Evolutionary conservation across 306 rosid species (phyloP).

Genomic region (Dalbergia cochinchinensis): DNA sequence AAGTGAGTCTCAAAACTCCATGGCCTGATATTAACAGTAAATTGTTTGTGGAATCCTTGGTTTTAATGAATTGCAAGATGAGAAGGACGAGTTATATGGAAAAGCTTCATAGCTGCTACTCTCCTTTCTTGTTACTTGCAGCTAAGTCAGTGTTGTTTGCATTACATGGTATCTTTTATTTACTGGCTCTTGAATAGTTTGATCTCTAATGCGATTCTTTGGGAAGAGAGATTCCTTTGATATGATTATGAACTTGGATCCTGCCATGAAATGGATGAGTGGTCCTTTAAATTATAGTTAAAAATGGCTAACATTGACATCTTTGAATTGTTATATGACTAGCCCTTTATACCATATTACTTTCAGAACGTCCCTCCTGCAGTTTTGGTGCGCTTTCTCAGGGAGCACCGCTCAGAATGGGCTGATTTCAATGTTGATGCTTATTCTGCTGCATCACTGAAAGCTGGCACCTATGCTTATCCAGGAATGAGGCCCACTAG

Average conservation of each 20-base stretch:
- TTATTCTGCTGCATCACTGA: slow-evolving; percentile 79
- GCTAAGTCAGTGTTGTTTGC: not conserved
- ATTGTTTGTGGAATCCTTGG: not conserved
- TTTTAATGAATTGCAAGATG: not conserved
- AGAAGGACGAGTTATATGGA: not conserved
- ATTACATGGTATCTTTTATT: not conserved
- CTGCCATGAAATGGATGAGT: not conserved
- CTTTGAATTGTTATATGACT: slow-evolving; percentile 24
- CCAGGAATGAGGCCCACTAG: slow-evolving; percentile 93
- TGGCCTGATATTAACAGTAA: not conserved
- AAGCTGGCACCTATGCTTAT: slow-evolving; percentile 80
- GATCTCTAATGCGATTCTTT: not conserved
- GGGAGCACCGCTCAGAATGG: slow-evolving; percentile 99
- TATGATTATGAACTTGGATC: not conserved
- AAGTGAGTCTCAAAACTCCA: slow-evolving; percentile 62
- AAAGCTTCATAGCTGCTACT: not conserved
- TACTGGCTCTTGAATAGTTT: slow-evolving; percentile 1
- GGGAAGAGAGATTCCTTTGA: not conserved
- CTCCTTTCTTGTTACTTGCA: not conserved
- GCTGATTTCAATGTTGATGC: slow-evolving; percentile 99
- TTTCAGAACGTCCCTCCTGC: slow-evolving; percentile 94
- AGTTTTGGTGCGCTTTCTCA: slow-evolving; percentile 88
- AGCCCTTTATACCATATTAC: slow-evolving; percentile 19
- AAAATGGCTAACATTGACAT: not conserved
- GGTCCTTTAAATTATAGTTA: not conserved